These are phyloP conservation scores for Fusarium acutatum DNA, from an alignment of 2,329 filamentous ascomycete species.

Conservation along the genomic window DNA sequence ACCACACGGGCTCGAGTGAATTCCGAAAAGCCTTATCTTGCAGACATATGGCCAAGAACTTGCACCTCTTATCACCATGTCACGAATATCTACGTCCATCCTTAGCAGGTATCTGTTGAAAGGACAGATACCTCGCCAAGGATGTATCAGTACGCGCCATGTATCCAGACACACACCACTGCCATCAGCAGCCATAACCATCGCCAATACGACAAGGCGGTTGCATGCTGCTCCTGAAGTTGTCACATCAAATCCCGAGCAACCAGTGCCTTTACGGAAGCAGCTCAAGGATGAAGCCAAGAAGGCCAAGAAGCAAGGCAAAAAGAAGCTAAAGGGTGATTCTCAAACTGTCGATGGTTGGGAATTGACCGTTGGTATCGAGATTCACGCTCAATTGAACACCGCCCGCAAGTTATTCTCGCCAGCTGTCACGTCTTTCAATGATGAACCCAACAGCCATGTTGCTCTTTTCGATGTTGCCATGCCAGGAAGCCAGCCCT, in stretches of 20 bases:
- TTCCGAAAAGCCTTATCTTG: background rate
- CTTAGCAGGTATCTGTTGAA: conserved; percentile 60
- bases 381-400: conserved; percentile 97
- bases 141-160: conserved; percentile 49
- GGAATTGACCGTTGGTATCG: conserved; percentile 95
- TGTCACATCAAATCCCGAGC: conserved; percentile 24
- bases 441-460: conserved; percentile 81
- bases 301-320: conserved; percentile 71
- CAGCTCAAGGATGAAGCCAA: conserved; percentile 77
- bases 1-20: background rate
- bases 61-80: conserved; percentile 46
- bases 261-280: conserved; percentile 69
- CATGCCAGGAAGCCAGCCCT: conserved; percentile 86
- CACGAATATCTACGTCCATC: conserved; percentile 53
- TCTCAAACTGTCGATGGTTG: conserved; percentile 71
- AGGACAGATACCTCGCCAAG: conserved; percentile 53
- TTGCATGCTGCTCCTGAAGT: conserved; percentile 46
- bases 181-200: conserved; percentile 12
- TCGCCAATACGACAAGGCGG: conserved; percentile 30
- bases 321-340: conserved; percentile 56
- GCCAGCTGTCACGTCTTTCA: conserved; percentile 68
- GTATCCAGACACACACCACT: conserved; percentile 23
- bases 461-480: conserved; percentile 90
- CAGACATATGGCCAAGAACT: background rate
- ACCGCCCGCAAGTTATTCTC: conserved; percentile 92